Evolutionary conservation across 805 yeast genomes (phyloP).

Genomic region (Jamesozyma lodderae): DNA sequence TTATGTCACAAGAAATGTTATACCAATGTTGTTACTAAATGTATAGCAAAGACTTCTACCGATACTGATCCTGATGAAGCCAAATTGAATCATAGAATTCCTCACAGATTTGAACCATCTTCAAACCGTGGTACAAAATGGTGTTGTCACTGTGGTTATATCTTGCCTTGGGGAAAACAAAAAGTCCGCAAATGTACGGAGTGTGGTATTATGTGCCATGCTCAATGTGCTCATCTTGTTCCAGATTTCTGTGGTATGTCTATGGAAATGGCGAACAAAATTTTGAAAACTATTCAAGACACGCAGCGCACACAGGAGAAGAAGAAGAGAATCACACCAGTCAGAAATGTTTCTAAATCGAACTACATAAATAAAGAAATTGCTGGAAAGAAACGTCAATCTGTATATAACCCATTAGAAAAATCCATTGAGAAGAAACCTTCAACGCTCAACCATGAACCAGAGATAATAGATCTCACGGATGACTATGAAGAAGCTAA

Average conservation of each 20-base stretch:
- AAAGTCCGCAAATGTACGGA: slow-evolving; percentile 86
- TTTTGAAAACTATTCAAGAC: slow-evolving; percentile 71
- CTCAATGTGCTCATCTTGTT: slow-evolving; percentile 84
- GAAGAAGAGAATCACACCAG: background rate
- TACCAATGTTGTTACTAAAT: slow-evolving; percentile 70
- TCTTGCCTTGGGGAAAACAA: slow-evolving; percentile 89
- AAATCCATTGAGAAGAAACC: too few species aligned
- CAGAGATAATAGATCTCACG: background rate
- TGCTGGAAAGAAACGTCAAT: slow-evolving; percentile 5
- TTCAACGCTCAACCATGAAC: too few species aligned
- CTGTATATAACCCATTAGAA: slow-evolving; percentile 1
- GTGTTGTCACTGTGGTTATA: slow-evolving; percentile 99
- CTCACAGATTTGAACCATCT: slow-evolving; percentile 90
- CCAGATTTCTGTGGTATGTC: slow-evolving; percentile 99
- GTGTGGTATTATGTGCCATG: slow-evolving; percentile 93
- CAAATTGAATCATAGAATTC: slow-evolving; percentile 88
- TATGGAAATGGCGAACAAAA: slow-evolving; percentile 91
- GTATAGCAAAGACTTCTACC: slow-evolving; percentile 67
- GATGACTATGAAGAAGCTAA: background rate
- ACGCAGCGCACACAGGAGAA: slow-evolving; percentile 40
- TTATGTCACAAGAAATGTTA: slow-evolving; percentile 76
- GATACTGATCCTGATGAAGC: slow-evolving; percentile 66
- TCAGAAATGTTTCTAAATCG: too few species aligned
- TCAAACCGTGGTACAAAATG: slow-evolving; percentile 94
- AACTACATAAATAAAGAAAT: slow-evolving; percentile 11